phyloP scores from a whole-genome alignment of 2,329 filamentous ascomycete genomes.

The Diaporthe eres region DNA sequence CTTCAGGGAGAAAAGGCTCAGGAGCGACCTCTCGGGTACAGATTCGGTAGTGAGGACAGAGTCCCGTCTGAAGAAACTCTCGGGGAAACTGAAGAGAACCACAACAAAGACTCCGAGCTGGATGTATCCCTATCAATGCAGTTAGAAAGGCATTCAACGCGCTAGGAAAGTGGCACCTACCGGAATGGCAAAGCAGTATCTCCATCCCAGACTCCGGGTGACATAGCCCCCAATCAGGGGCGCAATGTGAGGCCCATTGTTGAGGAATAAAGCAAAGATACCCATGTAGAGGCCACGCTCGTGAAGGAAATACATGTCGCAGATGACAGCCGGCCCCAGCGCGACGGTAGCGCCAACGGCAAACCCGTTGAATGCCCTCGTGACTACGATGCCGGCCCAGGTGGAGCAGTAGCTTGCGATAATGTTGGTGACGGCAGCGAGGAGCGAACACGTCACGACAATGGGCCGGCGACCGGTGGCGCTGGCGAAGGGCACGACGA shows the following conservation, averaged over 20 bases:
- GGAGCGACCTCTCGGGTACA: conserved; percentile 1
- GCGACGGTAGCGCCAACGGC: not conserved
- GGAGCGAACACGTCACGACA: not conserved
- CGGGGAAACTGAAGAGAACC: not conserved
- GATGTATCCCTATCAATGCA: not conserved
- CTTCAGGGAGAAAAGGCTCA: conserved; percentile 3
- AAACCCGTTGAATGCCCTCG: not conserved
- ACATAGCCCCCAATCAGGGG: conserved; percentile 14
- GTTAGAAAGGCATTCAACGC: not conserved
- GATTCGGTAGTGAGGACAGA: not conserved
- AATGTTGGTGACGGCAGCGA: conserved; percentile 1
- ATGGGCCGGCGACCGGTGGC: conserved; percentile 11
- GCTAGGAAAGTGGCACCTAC: not conserved
- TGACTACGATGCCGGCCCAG: conserved; percentile 11
- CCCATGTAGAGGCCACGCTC: conserved; percentile 14
- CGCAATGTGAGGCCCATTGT: conserved; percentile 8
- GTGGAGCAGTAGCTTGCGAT: conserved; percentile 13
- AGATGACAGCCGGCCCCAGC: conserved; percentile 20
- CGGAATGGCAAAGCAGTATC: conserved; percentile 14
- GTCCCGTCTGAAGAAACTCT: conserved; percentile 2
- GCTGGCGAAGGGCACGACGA: conserved; percentile 15
- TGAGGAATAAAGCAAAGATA: not conserved
- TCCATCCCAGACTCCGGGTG: not conserved
- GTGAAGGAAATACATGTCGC: conserved; percentile 19
- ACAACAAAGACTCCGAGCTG: not conserved